Base-by-base conservation (phyloP, 371 early-diverging fungal species). In the Thermomucor indicae-seudaticae region DNA sequence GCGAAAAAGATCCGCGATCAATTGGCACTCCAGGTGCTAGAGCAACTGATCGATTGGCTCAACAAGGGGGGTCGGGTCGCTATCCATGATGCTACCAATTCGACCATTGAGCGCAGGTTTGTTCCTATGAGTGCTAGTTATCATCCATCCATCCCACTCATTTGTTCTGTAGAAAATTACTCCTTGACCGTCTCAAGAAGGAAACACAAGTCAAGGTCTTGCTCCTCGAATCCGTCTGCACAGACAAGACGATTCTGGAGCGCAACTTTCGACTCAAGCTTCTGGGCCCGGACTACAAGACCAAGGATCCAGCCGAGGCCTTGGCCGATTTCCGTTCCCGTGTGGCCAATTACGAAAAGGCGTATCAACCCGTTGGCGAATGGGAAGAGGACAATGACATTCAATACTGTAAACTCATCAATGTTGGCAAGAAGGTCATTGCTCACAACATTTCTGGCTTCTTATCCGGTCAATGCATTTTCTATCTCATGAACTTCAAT, bases 1-100 rank as follows among this genome's bases (percentile, higher is more conserved):
- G 88, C 86, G 30, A 71, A 74, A 29, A 64, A 72, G 27, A 62
- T 84, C 29, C 83, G 94, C 47, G 91, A 92, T 52, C 62, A 80
- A 10, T 51, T 91, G 1, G 93, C 92, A 7, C 54, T 88, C 51
- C 88, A 89, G 28, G 86, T 89, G 10, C 63, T 93, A 30, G 90
- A 91, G n/a, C 90, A 91, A 51, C 53, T 88, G 22, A 74, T 92
- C 28, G 53, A 68, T 6, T 93, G 94, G 94, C 68, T 93, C 35
- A 84, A 79, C 23, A 31, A 64, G 10, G 65, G 66, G 3, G 90
- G 89, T 8, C 80, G 85, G 31, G 87, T 92, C 6, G 94, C 88
- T 23, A 89, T 93, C 39, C 92, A 91, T 53, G 93, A 93, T 65
- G 93, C 93, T 0, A 93, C 93, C 10, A 93, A 93, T 61, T 86